Percentiles rank a stretch among this genome's conserved stretches.
Evolutionary conservation across 2,329 filamentous ascomycete species (phyloP).

Genomic region (Ascocoryne sarcoides): DNA sequence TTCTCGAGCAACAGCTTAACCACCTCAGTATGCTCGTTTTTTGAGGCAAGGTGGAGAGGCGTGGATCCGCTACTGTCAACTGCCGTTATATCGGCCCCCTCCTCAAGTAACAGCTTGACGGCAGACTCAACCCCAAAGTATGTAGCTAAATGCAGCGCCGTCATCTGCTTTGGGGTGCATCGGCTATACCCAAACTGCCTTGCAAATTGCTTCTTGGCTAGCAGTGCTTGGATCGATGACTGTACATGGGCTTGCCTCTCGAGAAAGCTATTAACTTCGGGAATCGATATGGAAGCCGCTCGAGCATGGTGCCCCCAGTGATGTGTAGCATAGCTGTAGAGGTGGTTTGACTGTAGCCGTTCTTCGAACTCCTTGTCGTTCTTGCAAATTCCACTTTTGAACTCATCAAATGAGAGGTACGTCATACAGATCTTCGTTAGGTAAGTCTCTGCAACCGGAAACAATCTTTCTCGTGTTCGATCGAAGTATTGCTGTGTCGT

Average conservation of each 20-base stretch:
- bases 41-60: neutral
- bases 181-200: neutral
- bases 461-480: slow-evolving; percentile 6
- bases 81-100: neutral
- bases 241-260: neutral
- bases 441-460: slow-evolving; percentile 13
- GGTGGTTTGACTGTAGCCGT: slow-evolving; percentile 10
- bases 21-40: neutral
- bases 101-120: neutral
- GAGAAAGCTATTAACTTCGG: neutral
- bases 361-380: slow-evolving; percentile 15
- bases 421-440: slow-evolving; percentile 22
- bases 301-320: neutral
- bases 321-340: neutral
- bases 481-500: slow-evolving; percentile 27
- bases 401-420: slow-evolving; percentile 25
- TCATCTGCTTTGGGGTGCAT: neutral
- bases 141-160: slow-evolving; percentile 1
- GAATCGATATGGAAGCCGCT: no score
- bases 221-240: neutral
- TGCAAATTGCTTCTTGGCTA: neutral
- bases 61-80: neutral
- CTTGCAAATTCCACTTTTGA: slow-evolving; percentile 17
- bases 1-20: slow-evolving; percentile 1
- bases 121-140: neutral